Conservation (phyloP, 2,329 filamentous ascomycete species). For the Pseudomassariella vexata region DNA sequence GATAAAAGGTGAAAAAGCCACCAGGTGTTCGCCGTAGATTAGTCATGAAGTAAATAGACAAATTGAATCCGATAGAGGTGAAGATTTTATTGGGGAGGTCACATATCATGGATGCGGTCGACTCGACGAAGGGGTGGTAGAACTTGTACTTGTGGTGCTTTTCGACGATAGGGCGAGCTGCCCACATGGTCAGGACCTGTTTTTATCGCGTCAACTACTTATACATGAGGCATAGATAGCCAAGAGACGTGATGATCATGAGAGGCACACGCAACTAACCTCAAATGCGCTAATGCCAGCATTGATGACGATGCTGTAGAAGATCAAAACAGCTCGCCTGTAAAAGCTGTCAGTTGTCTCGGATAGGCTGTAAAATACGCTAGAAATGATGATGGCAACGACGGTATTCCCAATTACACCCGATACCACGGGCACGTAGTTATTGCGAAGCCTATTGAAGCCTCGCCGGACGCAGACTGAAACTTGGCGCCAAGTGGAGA, state of each 20-base stretch:
- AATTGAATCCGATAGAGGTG: slow-evolving; percentile 54
- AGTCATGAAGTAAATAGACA: slow-evolving; percentile 62
- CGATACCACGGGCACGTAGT: no score
- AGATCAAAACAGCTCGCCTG: slow-evolving; percentile 40
- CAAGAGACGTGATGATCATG: neutral
- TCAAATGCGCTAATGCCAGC: slow-evolving; percentile 35
- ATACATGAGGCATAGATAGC: no score
- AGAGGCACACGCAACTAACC: no score
- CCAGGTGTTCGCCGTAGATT: slow-evolving; percentile 52
- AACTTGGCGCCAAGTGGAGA: no score
- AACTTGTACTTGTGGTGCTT: slow-evolving; percentile 36
- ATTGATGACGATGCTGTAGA: slow-evolving; percentile 49
- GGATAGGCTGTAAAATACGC: slow-evolving; percentile 42
- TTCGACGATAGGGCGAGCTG: slow-evolving; percentile 28
- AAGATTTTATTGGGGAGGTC: slow-evolving; percentile 57
- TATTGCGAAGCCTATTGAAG: no score
- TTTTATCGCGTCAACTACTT: no score
- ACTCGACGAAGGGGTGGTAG: slow-evolving; percentile 31
- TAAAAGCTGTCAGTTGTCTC: slow-evolving; percentile 38
- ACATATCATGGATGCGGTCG: slow-evolving; percentile 56
- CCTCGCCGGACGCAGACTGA: no score
- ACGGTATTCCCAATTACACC: slow-evolving; percentile 36
- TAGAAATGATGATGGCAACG: slow-evolving; percentile 45
- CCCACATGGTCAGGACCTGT: slow-evolving; percentile 4
- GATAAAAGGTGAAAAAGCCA: slow-evolving; percentile 55